Evolutionary conservation across 2,329 filamentous ascomycete genomes (phyloP).

Genomic region (Celoporthe dispersa): DNA sequence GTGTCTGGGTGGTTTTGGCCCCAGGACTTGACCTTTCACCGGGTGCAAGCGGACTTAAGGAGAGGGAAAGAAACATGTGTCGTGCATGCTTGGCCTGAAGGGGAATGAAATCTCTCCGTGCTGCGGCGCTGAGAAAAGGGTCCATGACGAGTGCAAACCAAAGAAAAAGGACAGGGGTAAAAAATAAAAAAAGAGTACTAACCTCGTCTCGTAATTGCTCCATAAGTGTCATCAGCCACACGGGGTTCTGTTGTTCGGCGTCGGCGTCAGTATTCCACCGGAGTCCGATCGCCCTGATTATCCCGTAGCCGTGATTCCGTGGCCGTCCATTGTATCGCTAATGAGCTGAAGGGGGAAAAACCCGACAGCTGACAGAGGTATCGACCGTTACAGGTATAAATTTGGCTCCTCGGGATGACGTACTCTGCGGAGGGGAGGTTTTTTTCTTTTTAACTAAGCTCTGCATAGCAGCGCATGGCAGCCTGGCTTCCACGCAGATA

Average conservation of each 20-base stretch:
- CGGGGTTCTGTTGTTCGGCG: not conserved
- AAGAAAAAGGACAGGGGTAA: too few relatives aligned
- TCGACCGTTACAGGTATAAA: too few relatives aligned
- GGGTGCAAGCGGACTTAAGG: constrained; percentile 16
- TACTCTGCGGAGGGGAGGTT: not conserved
- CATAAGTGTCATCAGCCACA: not conserved
- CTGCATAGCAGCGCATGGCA: too few relatives aligned
- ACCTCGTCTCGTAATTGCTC: constrained; percentile 4
- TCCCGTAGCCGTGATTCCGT: not conserved
- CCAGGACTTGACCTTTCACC: constrained; percentile 1
- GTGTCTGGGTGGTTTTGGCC: too few relatives aligned
- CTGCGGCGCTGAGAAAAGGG: not conserved
- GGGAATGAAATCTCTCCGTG: not conserved
- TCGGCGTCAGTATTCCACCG: constrained; percentile 16
- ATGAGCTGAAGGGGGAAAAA: not conserved
- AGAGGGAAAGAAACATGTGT: too few relatives aligned
- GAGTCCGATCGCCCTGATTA: not conserved
- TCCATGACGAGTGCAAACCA: not conserved
- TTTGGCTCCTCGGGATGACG: not conserved
- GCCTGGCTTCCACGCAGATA: not conserved
- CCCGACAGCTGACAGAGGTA: too few relatives aligned
- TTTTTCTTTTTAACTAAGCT: too few relatives aligned
- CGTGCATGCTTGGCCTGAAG: not conserved
- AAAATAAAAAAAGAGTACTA: too few relatives aligned
- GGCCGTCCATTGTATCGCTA: not conserved